Base-by-base conservation (phyloP, 2,329 filamentous ascomycete genomes). In the Aspergillus aculeatinus region DNA sequence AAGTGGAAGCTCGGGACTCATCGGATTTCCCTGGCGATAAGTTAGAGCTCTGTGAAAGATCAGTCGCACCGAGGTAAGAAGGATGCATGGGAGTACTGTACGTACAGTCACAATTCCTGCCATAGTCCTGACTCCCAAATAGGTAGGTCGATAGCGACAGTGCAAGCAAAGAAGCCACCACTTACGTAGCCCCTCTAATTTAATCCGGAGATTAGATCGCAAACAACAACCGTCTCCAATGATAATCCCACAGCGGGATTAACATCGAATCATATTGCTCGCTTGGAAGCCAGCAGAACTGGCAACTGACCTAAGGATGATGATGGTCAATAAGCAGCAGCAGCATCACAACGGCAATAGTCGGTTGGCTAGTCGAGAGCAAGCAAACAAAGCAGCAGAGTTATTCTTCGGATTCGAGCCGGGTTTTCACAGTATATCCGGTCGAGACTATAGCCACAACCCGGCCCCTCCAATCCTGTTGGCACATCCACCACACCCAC, bases 121-220 rank as follows among this genome's bases (percentile, higher is more conserved):
- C 14, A 16, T 35, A 12, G 33, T 35, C 33, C 33, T 35, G 12
- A 44, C 39, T 16, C 39, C 39, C 39, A 44, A 44, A 44, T 2
- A 44, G 39, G 39, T 44, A 44, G 39, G 39, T 44, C 39, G 39
- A 44, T 16, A 44, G 39, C 39, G 39, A 44, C 23, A 23, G 23
- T 44, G 14, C 14, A 19, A 44, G 39, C 39, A 44, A 44, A 44
- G 16, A n/a, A 16, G 16, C 16, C 19, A 44, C 51, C 33, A 53
- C 33, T 44, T 53, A 53, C 51, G 51, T 53, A 53, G 33, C 23
- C 21, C 33, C 39, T 44, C 16, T 33, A 53, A 53, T 53, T n/a
- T 29, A 47, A 27, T 19, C 33, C 33, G 51, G 51, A 53, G 51
- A 53, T 42, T 52, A 39, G 51, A 21, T 53, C 27, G 23, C 48